A percentile compares a stretch with the other conserved stretches of the same genome.
phyloP scores from a whole-genome alignment of 2,329 filamentous ascomycete species.

The Colletotrichum limetticola region DNA sequence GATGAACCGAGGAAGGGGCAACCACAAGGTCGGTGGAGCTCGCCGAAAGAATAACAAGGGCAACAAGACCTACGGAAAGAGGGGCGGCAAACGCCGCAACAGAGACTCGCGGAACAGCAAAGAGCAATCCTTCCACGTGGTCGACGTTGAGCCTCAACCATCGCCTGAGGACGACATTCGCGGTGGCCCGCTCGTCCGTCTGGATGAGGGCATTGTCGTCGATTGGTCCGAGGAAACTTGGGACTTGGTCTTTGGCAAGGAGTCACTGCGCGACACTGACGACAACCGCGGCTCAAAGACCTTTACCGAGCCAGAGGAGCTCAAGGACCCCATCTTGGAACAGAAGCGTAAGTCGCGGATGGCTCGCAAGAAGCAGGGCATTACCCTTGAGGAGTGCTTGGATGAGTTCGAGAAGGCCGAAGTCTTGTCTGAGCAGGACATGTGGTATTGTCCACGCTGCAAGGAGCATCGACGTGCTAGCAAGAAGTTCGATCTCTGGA shows the following conservation, averaged over 20 bases:
- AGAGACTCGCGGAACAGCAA: conserved; percentile 53
- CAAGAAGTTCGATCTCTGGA: conserved; percentile 98
- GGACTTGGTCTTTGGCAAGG: conserved; percentile 75
- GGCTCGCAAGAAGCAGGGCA: conserved; percentile 66
- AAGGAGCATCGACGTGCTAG: conserved; percentile 92
- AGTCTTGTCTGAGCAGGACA: conserved; percentile 92
- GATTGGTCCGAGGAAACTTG: conserved; percentile 83
- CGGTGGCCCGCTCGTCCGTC: conserved; percentile 75
- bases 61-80: conserved; percentile 59
- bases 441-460: conserved; percentile 97
- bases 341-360: conserved; percentile 73
- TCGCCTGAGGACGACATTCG: conserved; percentile 39
- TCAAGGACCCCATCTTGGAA: conserved; percentile 73
- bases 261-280: conserved; percentile 48
- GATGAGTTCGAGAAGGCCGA: conserved; percentile 96
- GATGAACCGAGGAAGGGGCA: conserved; percentile 28
- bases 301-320: conserved; percentile 61
- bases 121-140: conserved; percentile 45
- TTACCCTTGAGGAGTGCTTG: conserved; percentile 89
- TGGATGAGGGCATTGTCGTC: conserved; percentile 86
- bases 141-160: conserved; percentile 35
- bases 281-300: conserved; percentile 70
- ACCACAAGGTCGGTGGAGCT: conserved; percentile 39
- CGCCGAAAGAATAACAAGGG: conserved; percentile 61
- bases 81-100: conserved; percentile 58